Evolutionary conservation across 2,329 filamentous ascomycete genomes (phyloP), one percentile per base, ranked within the genome.

Genomic region (Cladophialophora chaetospira): DNA sequence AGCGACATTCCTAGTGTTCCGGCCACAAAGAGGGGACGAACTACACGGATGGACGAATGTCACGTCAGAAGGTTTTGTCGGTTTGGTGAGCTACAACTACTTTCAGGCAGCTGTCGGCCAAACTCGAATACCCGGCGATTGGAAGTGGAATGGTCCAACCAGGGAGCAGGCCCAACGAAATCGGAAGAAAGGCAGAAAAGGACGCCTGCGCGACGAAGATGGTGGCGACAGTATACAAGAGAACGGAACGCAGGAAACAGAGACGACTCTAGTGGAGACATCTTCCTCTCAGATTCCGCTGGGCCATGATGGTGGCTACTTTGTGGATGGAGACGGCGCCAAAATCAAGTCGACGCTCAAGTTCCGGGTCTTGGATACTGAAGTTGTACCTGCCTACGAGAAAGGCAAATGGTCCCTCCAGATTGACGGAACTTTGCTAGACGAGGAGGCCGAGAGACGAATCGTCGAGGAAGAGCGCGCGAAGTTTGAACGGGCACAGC

Each of bases 71-170:
- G 91, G 90, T 5, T 91, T 97, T 69, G 81, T 99, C 5, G 92
- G 93, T 17, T 82, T 97, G 2, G 85, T 95, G 9, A 94, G 91
- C 71, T 92, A 91, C 75, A 93, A 93, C 71, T 84, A 91, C 63
- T 97, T 97, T 79, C 96, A 94, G 65, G 89, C 93, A 1, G 90
- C 88, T 40, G 89, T 99, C 58, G 88, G 93, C 66, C 81, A 87
- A 19, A 83, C 83, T 59, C 81, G 89, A 31, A 77, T 99, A 13
- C 94, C 94, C 0, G 72, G 76, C 11, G 81, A 82, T 21, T 99
- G 93, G 94, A 84, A 78, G 60, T 97, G 91, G 88, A 80, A 90
- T 13, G 83, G 85, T 9, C 79, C 84, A 6, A 75, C 73, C n/a
- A 59, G 47, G 40, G 57, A 56, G 69, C 75, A 50, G 68, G 57